These are phyloP conservation scores for Astragalus glycyphyllos DNA, from an alignment of 306 rosid genomes.

Conservation along the genomic window DNA sequence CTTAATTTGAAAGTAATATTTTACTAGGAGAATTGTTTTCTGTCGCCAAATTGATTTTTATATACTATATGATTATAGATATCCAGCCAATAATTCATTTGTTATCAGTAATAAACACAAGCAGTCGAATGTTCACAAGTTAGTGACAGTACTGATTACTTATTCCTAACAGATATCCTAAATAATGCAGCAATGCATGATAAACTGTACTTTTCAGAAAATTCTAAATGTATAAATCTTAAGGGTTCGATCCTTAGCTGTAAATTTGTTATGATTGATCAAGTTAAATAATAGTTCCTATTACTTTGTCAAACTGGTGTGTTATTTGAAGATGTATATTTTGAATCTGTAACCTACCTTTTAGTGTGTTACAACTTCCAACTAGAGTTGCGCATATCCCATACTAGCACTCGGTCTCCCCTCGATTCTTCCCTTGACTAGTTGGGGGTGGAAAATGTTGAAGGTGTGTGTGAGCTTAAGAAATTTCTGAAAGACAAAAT, in stretches of 20 bases:
- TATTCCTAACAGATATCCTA: constrained; percentile 29
- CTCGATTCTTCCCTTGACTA: background rate
- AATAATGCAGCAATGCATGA: constrained; percentile 30
- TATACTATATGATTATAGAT: constrained; percentile 5
- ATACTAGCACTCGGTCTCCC: background rate
- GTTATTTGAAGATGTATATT: constrained; percentile 1
- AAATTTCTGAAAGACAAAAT: no score
- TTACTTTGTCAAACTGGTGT: constrained; percentile 13
- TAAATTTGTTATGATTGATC: constrained; percentile 16
- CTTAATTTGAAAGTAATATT: constrained; percentile 24
- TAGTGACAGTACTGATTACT: constrained; percentile 38
- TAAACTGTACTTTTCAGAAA: constrained; percentile 18
- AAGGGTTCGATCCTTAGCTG: constrained; percentile 23
- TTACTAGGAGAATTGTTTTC: background rate
- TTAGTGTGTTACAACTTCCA: background rate
- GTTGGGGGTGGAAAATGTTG: background rate
- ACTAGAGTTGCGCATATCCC: no score
- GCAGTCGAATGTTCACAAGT: constrained; percentile 15
- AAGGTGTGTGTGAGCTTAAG: no score
- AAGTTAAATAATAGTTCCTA: constrained; percentile 32
- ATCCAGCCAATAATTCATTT: constrained; percentile 19
- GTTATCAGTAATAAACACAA: constrained; percentile 18
- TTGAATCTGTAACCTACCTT: constrained; percentile 4
- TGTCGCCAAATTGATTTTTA: constrained; percentile 15
- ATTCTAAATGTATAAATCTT: constrained; percentile 6